phyloP scores from a whole-genome alignment of 805 yeast species.

The Candida germanica region DNA sequence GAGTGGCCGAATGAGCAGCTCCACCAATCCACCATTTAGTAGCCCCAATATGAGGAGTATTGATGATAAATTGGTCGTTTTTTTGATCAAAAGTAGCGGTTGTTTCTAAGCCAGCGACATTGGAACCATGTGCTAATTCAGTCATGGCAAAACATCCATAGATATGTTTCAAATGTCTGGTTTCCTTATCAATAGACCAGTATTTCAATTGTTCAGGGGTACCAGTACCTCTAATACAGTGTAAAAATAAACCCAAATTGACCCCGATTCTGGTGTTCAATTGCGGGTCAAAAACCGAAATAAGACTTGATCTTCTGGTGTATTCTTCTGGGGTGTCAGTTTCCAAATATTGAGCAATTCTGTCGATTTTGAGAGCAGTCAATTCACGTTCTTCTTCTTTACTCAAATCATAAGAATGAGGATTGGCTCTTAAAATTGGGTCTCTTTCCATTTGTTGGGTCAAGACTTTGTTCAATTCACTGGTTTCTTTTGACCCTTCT shows the following conservation, averaged over 20 bases:
- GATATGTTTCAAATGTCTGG: slow-evolving; percentile 54
- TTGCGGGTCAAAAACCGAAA: slow-evolving; percentile 73
- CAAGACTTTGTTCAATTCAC: slow-evolving; percentile 46
- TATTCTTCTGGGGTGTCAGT: slow-evolving; percentile 43
- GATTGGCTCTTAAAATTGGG: slow-evolving; percentile 55
- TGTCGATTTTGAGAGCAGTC: slow-evolving; percentile 58
- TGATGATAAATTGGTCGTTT: slow-evolving; percentile 41
- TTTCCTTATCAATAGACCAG: slow-evolving; percentile 76
- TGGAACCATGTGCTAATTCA: slow-evolving; percentile 63
- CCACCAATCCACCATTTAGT: slow-evolving; percentile 53
- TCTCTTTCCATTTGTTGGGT: slow-evolving; percentile 63
- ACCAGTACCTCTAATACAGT: slow-evolving; percentile 84
- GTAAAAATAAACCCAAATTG: slow-evolving; percentile 80
- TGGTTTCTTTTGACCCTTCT: slow-evolving; percentile 40
- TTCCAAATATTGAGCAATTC: slow-evolving; percentile 63
- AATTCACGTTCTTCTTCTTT: slow-evolving; percentile 57
- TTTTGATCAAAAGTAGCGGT: slow-evolving; percentile 43
- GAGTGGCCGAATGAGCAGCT: slow-evolving; percentile 48
- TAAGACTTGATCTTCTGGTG: slow-evolving; percentile 55
- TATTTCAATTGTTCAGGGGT: slow-evolving; percentile 77
- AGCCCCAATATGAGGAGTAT: slow-evolving; percentile 48
- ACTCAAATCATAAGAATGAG: slow-evolving; percentile 54
- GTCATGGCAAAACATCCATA: slow-evolving; percentile 65
- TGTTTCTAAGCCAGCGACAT: slow-evolving; percentile 57
- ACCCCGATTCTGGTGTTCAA: slow-evolving; percentile 82